Evolutionary conservation across 805 yeast species (phyloP).

Genomic region (Teunomyces aglyptinius): DNA sequence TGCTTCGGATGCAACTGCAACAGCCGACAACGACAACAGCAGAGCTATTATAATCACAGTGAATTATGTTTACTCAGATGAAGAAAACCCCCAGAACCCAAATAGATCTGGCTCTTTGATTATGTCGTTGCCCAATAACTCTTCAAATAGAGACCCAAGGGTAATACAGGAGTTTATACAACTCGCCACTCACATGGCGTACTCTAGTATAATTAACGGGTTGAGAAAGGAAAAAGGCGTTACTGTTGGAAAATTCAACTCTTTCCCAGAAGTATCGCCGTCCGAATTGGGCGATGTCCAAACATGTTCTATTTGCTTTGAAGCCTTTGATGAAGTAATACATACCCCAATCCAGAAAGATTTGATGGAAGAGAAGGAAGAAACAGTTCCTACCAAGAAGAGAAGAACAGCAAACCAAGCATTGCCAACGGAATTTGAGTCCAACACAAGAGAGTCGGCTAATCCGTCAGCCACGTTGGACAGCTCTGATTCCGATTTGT

Average conservation of each 20-base stretch:
- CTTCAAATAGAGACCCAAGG: slow-evolving; percentile 57
- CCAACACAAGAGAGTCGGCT: background rate
- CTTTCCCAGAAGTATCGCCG: slow-evolving; percentile 39
- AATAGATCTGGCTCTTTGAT: slow-evolving; percentile 57
- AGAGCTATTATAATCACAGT: slow-evolving; percentile 44
- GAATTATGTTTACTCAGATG: slow-evolving; percentile 43
- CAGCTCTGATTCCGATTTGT: background rate
- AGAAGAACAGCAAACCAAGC: background rate
- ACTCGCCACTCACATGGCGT: slow-evolving; percentile 68
- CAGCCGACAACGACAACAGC: slow-evolving; percentile 14
- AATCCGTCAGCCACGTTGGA: background rate
- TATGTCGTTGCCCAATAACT: slow-evolving; percentile 65
- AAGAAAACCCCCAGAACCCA: slow-evolving; percentile 35
- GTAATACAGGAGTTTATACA: slow-evolving; percentile 59
- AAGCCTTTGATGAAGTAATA: slow-evolving; percentile 17
- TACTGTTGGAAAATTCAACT: slow-evolving; percentile 48
- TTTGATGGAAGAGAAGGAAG: slow-evolving; percentile 2
- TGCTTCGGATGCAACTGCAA: slow-evolving; percentile 3
- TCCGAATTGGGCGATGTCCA: slow-evolving; percentile 28
- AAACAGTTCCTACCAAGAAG: slow-evolving; percentile 5
- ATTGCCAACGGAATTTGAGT: background rate
- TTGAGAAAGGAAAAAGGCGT: slow-evolving; percentile 52
- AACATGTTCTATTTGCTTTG: slow-evolving; percentile 55
- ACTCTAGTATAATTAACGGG: slow-evolving; percentile 56
- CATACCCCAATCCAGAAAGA: background rate